Base-by-base conservation (phyloP, 257 asterid genomes). In the Leonotis leonurus region DNA sequence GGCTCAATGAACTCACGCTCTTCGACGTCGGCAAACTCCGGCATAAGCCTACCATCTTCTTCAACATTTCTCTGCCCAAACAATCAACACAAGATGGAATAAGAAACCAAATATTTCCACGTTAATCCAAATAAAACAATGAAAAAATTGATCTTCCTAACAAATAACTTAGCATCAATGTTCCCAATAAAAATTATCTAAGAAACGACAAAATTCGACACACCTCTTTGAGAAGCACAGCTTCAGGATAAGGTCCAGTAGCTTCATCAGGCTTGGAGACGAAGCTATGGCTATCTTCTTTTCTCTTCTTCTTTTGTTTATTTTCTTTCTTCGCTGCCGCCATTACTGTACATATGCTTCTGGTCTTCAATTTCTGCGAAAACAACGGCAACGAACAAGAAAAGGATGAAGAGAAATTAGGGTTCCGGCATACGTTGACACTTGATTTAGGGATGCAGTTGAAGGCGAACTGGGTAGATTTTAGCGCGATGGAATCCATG, bases 161-260 rank as follows among this genome's bases (percentile, higher is more conserved):
- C 26, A 30, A 32, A 60, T 25, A 9, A 43, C 9, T 13, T 11
- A 46, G 12, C 4, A 29, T 1, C 14, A 41, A 29, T 40, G 25
- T 27, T 33, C 8, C 33, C 33, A 27, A 27, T 27, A 27, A 3
- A 2, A 27, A 2, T 5, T 27, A 27, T 46, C 7, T 12, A 20
- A 48, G 16, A 21, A 30, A 24, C 8, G 21, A 26, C 18, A 16
- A 25, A 39, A 51, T 17, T 41, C 55, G 41, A 32, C n/a, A 52
- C 24, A 85, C 97, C 96, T 85, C 77, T 83, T 69, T 87, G 61
- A 87, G 96, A 64, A 87, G 85, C 44, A 87, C 80, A 25, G 89
- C 83, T 85, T 90, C 97, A 5, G 97, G 97, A 40, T 80, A 90
- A 54, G 91, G 97, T 26, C 95, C 97, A 6, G 80, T 90, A 32